Evolutionary conservation across 1,139 yeast genomes (phyloP).

Genomic region (Hanseniaspora gamundiae): DNA sequence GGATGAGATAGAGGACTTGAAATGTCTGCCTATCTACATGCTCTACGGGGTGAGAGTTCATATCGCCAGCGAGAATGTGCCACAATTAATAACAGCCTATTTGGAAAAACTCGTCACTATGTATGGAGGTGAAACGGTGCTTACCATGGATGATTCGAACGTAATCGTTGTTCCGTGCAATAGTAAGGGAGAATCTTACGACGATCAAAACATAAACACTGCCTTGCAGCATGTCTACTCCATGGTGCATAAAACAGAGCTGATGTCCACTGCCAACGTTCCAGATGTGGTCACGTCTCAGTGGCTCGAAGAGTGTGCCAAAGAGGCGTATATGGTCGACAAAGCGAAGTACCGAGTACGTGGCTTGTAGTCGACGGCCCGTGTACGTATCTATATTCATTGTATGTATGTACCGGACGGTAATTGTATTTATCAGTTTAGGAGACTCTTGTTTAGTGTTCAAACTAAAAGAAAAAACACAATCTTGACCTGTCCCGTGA

Average conservation of each 20-base stretch:
- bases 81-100: neutral
- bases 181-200: neutral
- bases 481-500: too few relatives aligned
- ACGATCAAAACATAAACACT: neutral
- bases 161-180: neutral
- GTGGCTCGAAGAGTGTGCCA: neutral
- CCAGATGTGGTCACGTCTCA: neutral
- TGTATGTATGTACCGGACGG: too few relatives aligned
- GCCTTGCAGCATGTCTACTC: neutral
- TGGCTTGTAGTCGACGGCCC: too few relatives aligned
- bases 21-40: neutral
- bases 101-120: neutral
- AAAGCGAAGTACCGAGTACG: neutral
- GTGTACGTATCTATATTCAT: too few relatives aligned
- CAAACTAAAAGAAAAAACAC: too few relatives aligned
- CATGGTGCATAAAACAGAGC: neutral
- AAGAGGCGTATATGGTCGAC: neutral
- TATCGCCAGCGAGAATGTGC: neutral
- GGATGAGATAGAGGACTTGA: neutral
- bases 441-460: neutral
- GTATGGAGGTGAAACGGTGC: neutral
- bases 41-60: neutral
- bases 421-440: too few relatives aligned
- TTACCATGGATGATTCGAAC: neutral
- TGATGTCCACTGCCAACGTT: neutral